These are phyloP conservation scores for Gaultheria prostrata DNA, from an alignment of 148 eudicot genomes.

Conservation along the genomic window DNA sequence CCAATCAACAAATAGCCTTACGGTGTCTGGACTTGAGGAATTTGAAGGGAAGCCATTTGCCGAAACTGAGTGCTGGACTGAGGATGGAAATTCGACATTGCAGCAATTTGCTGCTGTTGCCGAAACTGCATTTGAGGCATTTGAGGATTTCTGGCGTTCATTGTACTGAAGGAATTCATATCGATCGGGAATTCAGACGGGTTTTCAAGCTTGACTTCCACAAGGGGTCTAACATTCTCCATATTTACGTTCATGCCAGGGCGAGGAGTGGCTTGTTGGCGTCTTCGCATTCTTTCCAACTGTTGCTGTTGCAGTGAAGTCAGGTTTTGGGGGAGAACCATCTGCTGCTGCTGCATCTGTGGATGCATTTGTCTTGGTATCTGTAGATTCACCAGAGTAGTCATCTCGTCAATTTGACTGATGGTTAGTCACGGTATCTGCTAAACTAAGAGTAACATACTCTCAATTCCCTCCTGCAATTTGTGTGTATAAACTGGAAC, in stretches of 20 bases:
- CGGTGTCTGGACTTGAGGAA: constrained; percentile 71
- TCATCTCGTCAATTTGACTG: background rate
- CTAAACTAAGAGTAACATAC: background rate
- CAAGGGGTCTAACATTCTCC: constrained; percentile 65
- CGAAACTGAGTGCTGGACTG: constrained; percentile 56
- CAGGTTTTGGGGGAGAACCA: constrained; percentile 43
- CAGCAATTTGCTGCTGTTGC: constrained; percentile 62
- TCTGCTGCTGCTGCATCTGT: constrained; percentile 50
- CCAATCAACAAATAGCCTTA: constrained; percentile 31
- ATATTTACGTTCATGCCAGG: constrained; percentile 38
- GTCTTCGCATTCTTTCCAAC: constrained; percentile 51
- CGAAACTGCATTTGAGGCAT: constrained; percentile 36
- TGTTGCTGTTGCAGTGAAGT: constrained; percentile 48
- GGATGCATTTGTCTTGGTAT: constrained; percentile 63
- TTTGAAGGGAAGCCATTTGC: constrained; percentile 62
- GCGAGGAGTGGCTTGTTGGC: constrained; percentile 56
- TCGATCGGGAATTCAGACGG: constrained; percentile 70
- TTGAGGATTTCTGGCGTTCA: constrained; percentile 58
- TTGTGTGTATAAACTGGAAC: background rate
- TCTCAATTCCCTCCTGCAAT: background rate
- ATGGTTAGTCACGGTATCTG: background rate
- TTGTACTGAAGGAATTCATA: constrained; percentile 43
- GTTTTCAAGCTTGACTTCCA: constrained; percentile 87
- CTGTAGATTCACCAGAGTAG: constrained; percentile 35
- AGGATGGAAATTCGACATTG: constrained; percentile 52